Evolutionary conservation across 1,284 basidiomycete genomes (phyloP).

Genomic region (Irpex rosettiformis): DNA sequence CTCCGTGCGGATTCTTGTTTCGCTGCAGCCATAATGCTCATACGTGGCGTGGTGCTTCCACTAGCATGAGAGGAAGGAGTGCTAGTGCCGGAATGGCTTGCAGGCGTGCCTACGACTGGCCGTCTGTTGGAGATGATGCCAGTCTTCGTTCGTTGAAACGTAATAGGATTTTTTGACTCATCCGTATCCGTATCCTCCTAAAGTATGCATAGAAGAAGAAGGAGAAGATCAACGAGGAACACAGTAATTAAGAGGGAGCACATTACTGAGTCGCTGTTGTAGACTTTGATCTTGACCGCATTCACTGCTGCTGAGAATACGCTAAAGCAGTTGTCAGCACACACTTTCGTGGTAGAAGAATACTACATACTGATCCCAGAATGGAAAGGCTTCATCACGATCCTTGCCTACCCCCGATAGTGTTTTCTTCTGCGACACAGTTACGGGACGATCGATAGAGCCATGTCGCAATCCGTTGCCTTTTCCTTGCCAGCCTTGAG

Average conservation of each 20-base stretch:
- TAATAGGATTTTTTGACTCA: slow-evolving; percentile 20
- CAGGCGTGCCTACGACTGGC: slow-evolving; percentile 49
- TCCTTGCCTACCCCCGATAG: slow-evolving; percentile 86
- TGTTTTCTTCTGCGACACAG: slow-evolving; percentile 81
- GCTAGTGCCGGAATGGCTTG: slow-evolving; percentile 39
- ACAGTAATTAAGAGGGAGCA: slow-evolving; percentile 8
- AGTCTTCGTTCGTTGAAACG: slow-evolving; percentile 60
- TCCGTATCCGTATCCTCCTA: slow-evolving; percentile 21
- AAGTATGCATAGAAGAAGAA: slow-evolving; percentile 17
- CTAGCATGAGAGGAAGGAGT: slow-evolving; percentile 38
- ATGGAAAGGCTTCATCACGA: slow-evolving; percentile 89
- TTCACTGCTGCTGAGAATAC: slow-evolving; percentile 76
- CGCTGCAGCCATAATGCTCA: slow-evolving; percentile 59
- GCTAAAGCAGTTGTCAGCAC: slow-evolving; percentile 36
- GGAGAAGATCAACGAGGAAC: no score
- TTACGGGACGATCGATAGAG: slow-evolving; percentile 67
- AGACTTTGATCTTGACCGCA: slow-evolving; percentile 68
- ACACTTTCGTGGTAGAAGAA: neutral
- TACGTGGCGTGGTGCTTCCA: slow-evolving; percentile 30
- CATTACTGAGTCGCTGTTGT: slow-evolving; percentile 44
- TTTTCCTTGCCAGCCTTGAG: slow-evolving; percentile 86
- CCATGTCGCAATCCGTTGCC: slow-evolving; percentile 72
- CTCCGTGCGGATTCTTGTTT: slow-evolving; percentile 77
- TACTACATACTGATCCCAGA: slow-evolving; percentile 88
- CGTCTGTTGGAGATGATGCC: slow-evolving; percentile 75